Evolutionary conservation across 352 stramenopile genomes (phyloP), one percentile per base, ranked within the genome.

Genomic region (Blastocystis hominis): DNA sequence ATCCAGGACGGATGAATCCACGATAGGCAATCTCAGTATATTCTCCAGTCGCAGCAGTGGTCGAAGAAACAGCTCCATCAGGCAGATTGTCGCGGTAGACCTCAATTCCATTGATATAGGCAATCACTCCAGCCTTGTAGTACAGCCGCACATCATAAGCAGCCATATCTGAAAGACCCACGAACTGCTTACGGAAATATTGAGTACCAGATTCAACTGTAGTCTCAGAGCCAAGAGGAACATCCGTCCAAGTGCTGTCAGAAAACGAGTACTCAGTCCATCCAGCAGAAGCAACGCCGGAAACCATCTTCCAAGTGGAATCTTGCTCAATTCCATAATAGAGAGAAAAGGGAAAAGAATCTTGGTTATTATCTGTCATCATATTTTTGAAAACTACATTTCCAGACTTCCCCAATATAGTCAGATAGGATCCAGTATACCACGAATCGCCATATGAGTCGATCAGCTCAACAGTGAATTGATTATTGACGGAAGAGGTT

Each of bases 161-260:
- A 72, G 70, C 70, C 50, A 69, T 69, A 4, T 6, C 34, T 4
- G 6, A n/a, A 10, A 80, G n/a, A 24, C 55, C 70, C 5, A 34
- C 24, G 38, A 68, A 62, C 6, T 30, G n/a, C n/a, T 62, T 80
- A n/a, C 70, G 70, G 55, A 69, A 80, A 34, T 80, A 80, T 34
- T 68, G 50, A 5, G 70, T 80, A 9, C 47, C 70, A 4, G 44
- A 38, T 7, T 34, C 44, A 5, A 6, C 3, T 30, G 55, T 50
- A 13, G 47, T 55, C 17, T 10, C 34, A 6, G 72, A 70, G 6
- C 7, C 20, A 13, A 40, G 40, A 2, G 34, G 5, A 0, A 30
- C 7, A 7, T 30, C 13, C 9, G 42, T 84, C 72, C 72, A 84
- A 47, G 7, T 17, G 38, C 17, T 17, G 24, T 84, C 72, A 20